phyloP scores from a whole-genome alignment of 148 eudicot species.

The Chenopodium quinoa region DNA sequence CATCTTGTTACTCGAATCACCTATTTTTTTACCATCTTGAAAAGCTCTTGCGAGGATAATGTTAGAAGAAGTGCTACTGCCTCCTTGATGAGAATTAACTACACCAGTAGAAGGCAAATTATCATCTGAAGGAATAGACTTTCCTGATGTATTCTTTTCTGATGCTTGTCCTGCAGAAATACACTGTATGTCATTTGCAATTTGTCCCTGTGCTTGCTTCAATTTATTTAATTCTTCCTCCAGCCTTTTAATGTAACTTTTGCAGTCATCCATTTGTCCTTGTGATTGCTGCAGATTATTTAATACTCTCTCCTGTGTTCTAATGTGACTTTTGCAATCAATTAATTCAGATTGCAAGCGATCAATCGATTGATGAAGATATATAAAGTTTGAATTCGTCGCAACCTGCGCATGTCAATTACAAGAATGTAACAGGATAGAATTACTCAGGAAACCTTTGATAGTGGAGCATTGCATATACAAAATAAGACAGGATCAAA shows the following conservation, averaged over 20 bases:
- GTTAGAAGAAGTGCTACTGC: not conserved
- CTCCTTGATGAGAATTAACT: too few species aligned
- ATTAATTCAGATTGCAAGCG: constrained; percentile 26
- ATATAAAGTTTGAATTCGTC: constrained; percentile 22
- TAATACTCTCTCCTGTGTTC: constrained; percentile 16
- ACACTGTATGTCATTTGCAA: constrained; percentile 10
- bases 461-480: too few species aligned
- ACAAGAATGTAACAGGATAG: not conserved
- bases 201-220: constrained; percentile 7
- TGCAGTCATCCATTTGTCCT: constrained; percentile 23
- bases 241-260: constrained; percentile 21
- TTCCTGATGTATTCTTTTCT: constrained; percentile 28
- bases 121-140: constrained; percentile 5
- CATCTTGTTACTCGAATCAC: too few species aligned
- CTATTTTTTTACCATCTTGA: too few species aligned
- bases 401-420: constrained; percentile 18
- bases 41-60: too few species aligned
- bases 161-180: constrained; percentile 10
- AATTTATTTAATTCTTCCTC: constrained; percentile 9
- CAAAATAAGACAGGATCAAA: too few species aligned
- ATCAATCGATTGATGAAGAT: constrained; percentile 20
- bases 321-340: constrained; percentile 22
- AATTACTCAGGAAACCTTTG: too few species aligned
- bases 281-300: constrained; percentile 7
- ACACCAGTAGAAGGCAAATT: not conserved